These are phyloP conservation scores for sweet orange (Citrus sinensis) DNA, from an alignment of 345 rosid genomes.

Conservation along the genomic window DNA sequence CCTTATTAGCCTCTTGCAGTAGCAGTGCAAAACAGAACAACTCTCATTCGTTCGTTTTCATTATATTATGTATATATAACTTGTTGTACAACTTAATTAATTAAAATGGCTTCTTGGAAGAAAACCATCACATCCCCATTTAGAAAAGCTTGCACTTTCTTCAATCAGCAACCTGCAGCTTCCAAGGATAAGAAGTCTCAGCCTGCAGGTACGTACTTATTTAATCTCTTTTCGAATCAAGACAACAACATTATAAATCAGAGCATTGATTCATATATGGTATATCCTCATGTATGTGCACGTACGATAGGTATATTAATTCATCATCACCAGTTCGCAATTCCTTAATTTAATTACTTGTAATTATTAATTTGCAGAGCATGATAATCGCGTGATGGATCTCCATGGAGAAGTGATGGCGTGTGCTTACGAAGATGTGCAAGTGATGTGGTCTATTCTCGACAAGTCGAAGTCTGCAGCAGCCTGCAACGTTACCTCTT, in stretches of 20 bases:
- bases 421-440: slow-evolving; percentile 87
- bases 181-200: slow-evolving; percentile 42
- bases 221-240: no score
- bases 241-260: no score
- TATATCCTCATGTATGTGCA: no score
- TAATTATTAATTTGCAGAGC: slow-evolving; percentile 32
- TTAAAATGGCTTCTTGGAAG: slow-evolving; percentile 71
- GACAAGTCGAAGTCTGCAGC: slow-evolving; percentile 72
- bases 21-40: not conserved
- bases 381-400: slow-evolving; percentile 53
- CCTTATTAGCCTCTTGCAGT: not conserved
- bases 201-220: slow-evolving; percentile 26
- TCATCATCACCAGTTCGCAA: not conserved
- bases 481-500: slow-evolving; percentile 46
- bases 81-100: not conserved
- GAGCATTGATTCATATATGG: no score
- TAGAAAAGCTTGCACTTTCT: slow-evolving; percentile 76
- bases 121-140: slow-evolving; percentile 76
- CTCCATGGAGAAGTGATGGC: slow-evolving; percentile 93
- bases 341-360: not conserved
- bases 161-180: slow-evolving; percentile 49
- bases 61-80: no score
- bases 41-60: not conserved
- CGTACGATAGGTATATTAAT: no score
- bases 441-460: slow-evolving; percentile 95